Percentiles rank a stretch among this genome's conserved stretches.
Conservation (phyloP, 441 rosid genomes). For the Theobroma grandiflorum region DNA sequence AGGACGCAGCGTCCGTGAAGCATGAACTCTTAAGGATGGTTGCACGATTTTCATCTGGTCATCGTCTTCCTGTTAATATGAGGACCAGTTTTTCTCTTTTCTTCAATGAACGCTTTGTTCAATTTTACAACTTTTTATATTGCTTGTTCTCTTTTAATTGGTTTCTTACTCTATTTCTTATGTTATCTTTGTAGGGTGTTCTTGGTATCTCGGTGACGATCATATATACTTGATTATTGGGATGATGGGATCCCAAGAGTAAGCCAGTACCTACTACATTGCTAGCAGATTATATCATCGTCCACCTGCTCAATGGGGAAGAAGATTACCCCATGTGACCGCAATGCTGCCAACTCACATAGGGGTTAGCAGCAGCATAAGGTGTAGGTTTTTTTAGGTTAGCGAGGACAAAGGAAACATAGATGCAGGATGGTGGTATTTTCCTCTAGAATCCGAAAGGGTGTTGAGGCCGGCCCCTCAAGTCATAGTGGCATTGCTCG, state of each 20-base stretch:
- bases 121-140: background rate
- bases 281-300: constrained; percentile 24
- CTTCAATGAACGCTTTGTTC: background rate
- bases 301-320: constrained; percentile 27
- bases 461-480: too few relatives aligned
- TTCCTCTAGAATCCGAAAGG: background rate
- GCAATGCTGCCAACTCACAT: background rate
- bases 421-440: background rate
- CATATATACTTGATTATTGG: constrained; percentile 18
- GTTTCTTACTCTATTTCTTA: background rate
- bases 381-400: background rate
- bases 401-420: background rate
- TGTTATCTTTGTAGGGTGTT: constrained; percentile 18
- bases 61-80: constrained; percentile 22
- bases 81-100: background rate
- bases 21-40: constrained; percentile 33
- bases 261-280: constrained; percentile 26
- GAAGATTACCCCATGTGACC: background rate
- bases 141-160: background rate
- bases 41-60: constrained; percentile 24
- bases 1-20: constrained; percentile 26
- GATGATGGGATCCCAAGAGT: constrained; percentile 29
- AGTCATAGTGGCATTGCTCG: too few relatives aligned
- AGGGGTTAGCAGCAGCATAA: background rate
- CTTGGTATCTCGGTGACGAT: constrained; percentile 30